These are phyloP conservation scores for Cytospora mali DNA, from an alignment of 2,329 filamentous ascomycete species.

Conservation along the genomic window DNA sequence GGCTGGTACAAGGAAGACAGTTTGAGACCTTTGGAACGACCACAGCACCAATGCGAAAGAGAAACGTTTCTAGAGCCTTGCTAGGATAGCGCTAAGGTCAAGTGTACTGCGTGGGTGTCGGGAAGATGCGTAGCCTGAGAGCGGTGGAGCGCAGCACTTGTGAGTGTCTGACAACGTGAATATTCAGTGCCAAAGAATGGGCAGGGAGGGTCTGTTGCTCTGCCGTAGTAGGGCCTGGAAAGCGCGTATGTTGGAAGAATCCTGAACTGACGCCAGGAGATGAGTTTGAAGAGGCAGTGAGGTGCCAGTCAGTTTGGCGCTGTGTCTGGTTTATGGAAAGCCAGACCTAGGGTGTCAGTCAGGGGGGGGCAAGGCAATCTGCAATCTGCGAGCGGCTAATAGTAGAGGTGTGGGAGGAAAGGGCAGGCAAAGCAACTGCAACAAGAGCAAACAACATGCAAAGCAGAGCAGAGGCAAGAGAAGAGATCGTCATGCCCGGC, in stretches of 20 bases:
- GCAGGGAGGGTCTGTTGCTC: neutral
- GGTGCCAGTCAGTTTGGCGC: constrained; percentile 24
- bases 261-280: constrained; percentile 18
- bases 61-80: constrained; percentile 27
- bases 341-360: neutral
- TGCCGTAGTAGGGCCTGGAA: neutral
- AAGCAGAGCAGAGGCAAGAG: constrained; percentile 5
- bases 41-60: constrained; percentile 31
- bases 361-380: constrained; percentile 9
- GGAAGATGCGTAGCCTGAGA: constrained; percentile 16
- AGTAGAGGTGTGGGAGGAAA: neutral
- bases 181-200: neutral
- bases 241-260: constrained; percentile 6
- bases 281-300: constrained; percentile 21
- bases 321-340: constrained; percentile 23
- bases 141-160: constrained; percentile 6
- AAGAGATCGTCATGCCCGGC: constrained; percentile 10
- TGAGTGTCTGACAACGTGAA: constrained; percentile 24
- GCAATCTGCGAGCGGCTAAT: neutral
- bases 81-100: constrained; percentile 22
- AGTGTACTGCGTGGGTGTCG: constrained; percentile 17
- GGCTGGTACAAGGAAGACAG: constrained; percentile 22
- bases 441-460: constrained; percentile 7
- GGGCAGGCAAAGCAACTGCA: constrained; percentile 6
- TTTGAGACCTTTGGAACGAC: constrained; percentile 27